Evolutionary conservation across 225 moss, liverwort and hornwort genomes (phyloP).

Genomic region (Sphagnum tenellum): DNA sequence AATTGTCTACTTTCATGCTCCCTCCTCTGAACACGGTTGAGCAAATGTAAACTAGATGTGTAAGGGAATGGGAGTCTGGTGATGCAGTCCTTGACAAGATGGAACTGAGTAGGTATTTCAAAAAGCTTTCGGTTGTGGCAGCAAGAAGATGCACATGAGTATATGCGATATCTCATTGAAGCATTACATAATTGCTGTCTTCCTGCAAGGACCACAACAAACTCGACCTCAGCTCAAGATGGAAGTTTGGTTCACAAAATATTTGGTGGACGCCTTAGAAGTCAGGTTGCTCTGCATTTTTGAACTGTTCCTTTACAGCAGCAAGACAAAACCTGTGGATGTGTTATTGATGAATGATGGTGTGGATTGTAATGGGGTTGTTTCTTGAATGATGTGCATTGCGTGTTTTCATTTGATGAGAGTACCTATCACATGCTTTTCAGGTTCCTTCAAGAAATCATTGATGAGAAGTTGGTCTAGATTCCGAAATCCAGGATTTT

Average conservation of each 20-base stretch:
- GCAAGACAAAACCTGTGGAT: background rate
- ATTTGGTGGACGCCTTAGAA: slow-evolving; percentile 85
- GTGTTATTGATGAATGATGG: background rate
- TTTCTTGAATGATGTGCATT: slow-evolving; percentile 1
- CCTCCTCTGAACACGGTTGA: too few relatives aligned
- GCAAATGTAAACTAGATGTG: too few relatives aligned
- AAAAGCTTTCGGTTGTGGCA: slow-evolving; percentile 85
- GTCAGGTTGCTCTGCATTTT: slow-evolving; percentile 38
- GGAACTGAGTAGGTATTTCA: slow-evolving; percentile 37
- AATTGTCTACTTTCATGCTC: too few relatives aligned
- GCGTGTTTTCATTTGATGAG: too few relatives aligned
- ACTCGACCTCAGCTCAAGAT: slow-evolving; percentile 61
- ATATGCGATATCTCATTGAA: slow-evolving; percentile 85
- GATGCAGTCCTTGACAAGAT: slow-evolving; percentile 27
- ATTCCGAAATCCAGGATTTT: too few relatives aligned
- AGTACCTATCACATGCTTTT: too few relatives aligned
- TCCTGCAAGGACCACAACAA: slow-evolving; percentile 62
- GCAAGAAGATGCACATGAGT: slow-evolving; percentile 98
- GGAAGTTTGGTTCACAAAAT: slow-evolving; percentile 86
- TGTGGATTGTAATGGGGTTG: background rate
- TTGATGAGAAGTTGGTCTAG: background rate
- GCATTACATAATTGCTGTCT: slow-evolving; percentile 86
- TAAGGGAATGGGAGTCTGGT: too few relatives aligned
- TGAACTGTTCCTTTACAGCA: too few relatives aligned
- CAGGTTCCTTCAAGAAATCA: too few relatives aligned